A percentile compares a stretch with the other conserved stretches of the same genome.
phyloP scores from a whole-genome alignment of 129 eudicot species.

The Lonicera japonica region DNA sequence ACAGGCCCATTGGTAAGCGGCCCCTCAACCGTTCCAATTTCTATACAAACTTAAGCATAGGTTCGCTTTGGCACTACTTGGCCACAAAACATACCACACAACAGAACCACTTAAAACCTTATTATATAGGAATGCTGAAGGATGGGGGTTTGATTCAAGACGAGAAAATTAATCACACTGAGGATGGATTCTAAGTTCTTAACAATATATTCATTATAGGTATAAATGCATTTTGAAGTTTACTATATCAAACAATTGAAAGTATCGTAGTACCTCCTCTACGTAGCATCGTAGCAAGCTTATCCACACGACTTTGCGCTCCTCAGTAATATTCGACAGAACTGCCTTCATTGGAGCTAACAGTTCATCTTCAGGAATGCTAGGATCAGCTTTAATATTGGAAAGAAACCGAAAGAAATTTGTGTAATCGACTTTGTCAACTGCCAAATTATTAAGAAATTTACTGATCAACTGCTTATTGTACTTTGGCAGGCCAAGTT shows the following conservation, averaged over 20 bases:
- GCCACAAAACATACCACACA: too few relatives aligned
- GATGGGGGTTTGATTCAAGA: too few relatives aligned
- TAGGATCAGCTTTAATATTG: constrained; percentile 68
- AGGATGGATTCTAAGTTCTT: too few relatives aligned
- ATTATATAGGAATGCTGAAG: too few relatives aligned
- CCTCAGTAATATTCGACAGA: constrained; percentile 84
- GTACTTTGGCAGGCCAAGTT: constrained; percentile 82
- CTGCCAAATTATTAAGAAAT: constrained; percentile 95
- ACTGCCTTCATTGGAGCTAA: constrained; percentile 76
- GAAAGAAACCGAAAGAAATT: constrained; percentile 86
- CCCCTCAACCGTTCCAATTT: too few relatives aligned
- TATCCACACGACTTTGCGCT: constrained; percentile 96
- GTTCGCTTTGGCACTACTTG: too few relatives aligned
- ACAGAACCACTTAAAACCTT: too few relatives aligned
- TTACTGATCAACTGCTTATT: constrained; percentile 74
- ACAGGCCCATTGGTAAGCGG: too few relatives aligned
- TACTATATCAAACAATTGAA: background rate
- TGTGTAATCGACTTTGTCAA: constrained; percentile 98
- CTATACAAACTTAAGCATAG: too few relatives aligned
- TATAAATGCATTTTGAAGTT: too few relatives aligned
- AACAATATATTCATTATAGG: too few relatives aligned
- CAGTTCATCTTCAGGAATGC: constrained; percentile 58
- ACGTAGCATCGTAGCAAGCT: constrained; percentile 80
- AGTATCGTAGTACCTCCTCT: constrained; percentile 56
- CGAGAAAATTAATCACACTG: too few relatives aligned